Evolutionary conservation across 2,329 filamentous ascomycete species (phyloP).

Genomic region (Penicillium vulpinum): DNA sequence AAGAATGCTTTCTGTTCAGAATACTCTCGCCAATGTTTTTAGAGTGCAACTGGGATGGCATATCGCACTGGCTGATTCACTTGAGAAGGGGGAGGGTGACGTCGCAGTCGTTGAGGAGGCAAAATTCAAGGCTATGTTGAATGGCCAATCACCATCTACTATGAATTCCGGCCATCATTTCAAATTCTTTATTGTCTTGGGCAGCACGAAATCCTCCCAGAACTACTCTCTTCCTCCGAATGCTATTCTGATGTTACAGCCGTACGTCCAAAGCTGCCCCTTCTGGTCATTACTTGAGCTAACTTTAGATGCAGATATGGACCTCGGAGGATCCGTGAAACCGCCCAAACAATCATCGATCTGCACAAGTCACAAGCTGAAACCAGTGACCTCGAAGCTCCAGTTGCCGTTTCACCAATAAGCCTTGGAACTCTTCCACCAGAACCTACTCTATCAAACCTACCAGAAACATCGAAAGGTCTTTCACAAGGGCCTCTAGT

Average conservation of each 20-base stretch:
- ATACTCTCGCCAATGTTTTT: constrained; percentile 27
- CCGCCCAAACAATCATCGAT: constrained; percentile 17
- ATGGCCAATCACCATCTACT: constrained; percentile 8
- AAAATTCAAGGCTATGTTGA: constrained; percentile 16
- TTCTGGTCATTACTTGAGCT: constrained; percentile 2
- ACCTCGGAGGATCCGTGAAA: constrained; percentile 28
- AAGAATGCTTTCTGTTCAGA: constrained; percentile 30
- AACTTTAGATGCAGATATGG: constrained; percentile 24
- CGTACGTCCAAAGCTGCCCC: constrained; percentile 18
- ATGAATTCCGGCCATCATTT: constrained; percentile 1
- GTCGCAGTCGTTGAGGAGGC: constrained; percentile 32
- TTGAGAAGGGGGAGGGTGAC: constrained; percentile 26
- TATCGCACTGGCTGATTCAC: constrained; percentile 26
- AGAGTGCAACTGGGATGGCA: constrained; percentile 26
- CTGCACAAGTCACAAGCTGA: background rate
- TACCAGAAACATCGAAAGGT: background rate
- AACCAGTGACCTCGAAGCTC: background rate
- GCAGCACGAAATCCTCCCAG: constrained; percentile 1
- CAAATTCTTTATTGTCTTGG: constrained; percentile 26
- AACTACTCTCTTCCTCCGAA: constrained; percentile 7
- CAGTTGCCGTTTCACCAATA: background rate
- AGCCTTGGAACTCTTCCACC: background rate
- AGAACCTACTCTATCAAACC: background rate
- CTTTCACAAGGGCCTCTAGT: background rate
- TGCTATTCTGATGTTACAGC: constrained; percentile 28